A percentile compares a stretch with the other conserved stretches of the same genome.
Conservation (phyloP, 2,329 filamentous ascomycete species). For the Colletotrichum sp. region DNA sequence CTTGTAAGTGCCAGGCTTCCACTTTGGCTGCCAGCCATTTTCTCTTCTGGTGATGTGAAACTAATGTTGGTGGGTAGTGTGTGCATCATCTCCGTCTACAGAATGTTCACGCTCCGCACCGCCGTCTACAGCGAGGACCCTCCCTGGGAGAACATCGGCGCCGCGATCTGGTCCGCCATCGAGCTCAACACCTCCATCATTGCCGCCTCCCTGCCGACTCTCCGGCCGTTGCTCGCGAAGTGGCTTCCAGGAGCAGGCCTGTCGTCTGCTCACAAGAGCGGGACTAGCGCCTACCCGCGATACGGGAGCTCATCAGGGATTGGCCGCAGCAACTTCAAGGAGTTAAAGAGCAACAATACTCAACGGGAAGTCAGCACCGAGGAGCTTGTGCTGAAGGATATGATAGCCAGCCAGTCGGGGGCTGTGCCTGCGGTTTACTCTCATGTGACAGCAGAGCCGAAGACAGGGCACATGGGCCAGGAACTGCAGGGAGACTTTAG, state of each 20-base stretch:
- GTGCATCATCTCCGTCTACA: conserved; percentile 36
- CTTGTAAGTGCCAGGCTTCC: conserved; percentile 27
- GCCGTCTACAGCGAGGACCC: conserved; percentile 31
- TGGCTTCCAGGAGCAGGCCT: conserved; percentile 25
- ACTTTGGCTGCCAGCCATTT: rapidly evolving
- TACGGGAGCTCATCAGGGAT: conserved; percentile 20
- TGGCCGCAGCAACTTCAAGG: conserved; percentile 9
- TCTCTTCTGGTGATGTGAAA: neutral
- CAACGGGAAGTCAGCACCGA: conserved; percentile 26
- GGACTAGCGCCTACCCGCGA: conserved; percentile 18
- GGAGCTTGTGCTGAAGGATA: conserved; percentile 27
- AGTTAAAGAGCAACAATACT: neutral
- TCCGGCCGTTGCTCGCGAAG: conserved; percentile 31
- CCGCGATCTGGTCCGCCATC: conserved; percentile 35
- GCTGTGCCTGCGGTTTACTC: neutral
- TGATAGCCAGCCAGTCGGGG: neutral
- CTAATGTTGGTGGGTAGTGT: conserved; percentile 24
- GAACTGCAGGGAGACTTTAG: neutral
- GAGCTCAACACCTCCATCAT: conserved; percentile 35
- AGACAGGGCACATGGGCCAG: neutral
- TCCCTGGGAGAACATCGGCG: conserved; percentile 34
- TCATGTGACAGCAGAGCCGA: neutral
- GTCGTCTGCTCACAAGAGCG: conserved; percentile 19
- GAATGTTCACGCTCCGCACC: conserved; percentile 33
- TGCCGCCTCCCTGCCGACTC: conserved; percentile 31